Conservation (phyloP, 176 grass and related monocot genomes). For the Bothriochloa decipiens region DNA sequence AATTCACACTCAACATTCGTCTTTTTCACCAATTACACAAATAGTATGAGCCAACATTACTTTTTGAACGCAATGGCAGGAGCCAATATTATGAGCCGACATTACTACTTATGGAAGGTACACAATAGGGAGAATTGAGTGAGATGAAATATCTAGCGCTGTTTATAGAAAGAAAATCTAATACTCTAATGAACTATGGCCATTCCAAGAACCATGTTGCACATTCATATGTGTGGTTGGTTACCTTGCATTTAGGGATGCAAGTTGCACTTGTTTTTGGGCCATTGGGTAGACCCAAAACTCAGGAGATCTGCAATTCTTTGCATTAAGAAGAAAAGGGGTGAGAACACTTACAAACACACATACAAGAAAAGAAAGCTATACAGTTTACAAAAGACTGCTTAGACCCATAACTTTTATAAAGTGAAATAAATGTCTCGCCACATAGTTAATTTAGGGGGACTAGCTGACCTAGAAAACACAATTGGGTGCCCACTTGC, state of each 20-base stretch:
- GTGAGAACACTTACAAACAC: not conserved
- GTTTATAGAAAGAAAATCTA: conserved; percentile 18
- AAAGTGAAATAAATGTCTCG: not conserved
- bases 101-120: conserved; percentile 8
- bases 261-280: not conserved
- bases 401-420: not conserved
- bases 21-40: conserved; percentile 3
- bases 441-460: not conserved
- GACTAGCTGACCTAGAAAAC: not conserved
- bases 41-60: not conserved
- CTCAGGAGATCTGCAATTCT: not conserved
- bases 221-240: not conserved
- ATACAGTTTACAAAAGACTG: not conserved
- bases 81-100: not conserved
- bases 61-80: not conserved
- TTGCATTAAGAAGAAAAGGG: not conserved
- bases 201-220: conserved; percentile 19
- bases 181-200: conserved; percentile 20
- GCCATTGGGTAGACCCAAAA: not conserved
- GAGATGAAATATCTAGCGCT: not conserved
- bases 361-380: not conserved
- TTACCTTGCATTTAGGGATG: not conserved
- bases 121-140: conserved; percentile 2
- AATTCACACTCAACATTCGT: conserved; percentile 38
- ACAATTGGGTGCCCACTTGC: not conserved